Evolutionary conservation across 306 rosid species (phyloP).

Genomic region (Astragalus glycyphyllos): DNA sequence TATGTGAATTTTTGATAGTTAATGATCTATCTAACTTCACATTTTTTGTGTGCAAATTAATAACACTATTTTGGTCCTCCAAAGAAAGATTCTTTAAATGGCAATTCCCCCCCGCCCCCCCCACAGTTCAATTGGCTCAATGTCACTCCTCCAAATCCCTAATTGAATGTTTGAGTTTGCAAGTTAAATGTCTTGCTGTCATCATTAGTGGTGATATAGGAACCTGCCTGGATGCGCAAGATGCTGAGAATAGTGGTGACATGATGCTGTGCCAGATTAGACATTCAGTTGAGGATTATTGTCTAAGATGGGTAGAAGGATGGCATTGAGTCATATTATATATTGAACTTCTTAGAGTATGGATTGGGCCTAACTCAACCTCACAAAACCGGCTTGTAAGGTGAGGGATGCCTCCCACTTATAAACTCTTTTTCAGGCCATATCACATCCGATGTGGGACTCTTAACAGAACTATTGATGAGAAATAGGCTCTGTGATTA

Average conservation of each 20-base stretch:
- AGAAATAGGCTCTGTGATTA: slow-evolving; percentile 34
- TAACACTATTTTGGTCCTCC: slow-evolving; percentile 24
- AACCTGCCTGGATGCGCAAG: background rate
- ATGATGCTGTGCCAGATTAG: slow-evolving; percentile 1
- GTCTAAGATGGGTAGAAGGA: slow-evolving; percentile 16
- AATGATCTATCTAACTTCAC: background rate
- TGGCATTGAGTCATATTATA: slow-evolving; percentile 12
- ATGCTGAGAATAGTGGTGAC: slow-evolving; percentile 19
- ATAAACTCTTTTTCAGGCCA: too few species aligned
- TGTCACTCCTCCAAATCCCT: slow-evolving; percentile 21
- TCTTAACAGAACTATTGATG: too few species aligned
- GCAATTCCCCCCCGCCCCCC: background rate
- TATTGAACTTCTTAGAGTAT: too few species aligned
- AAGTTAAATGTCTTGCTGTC: slow-evolving; percentile 24
- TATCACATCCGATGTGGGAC: too few species aligned
- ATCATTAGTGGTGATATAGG: slow-evolving; percentile 25
- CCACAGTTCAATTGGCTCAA: slow-evolving; percentile 25
- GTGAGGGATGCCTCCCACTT: too few species aligned
- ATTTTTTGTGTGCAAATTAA: background rate
- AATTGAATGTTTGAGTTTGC: slow-evolving; percentile 35
- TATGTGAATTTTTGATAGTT: background rate
- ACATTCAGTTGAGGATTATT: slow-evolving; percentile 17
- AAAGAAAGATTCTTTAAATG: too few species aligned
- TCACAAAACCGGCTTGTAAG: too few species aligned
- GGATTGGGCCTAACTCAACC: too few species aligned